Evolutionary conservation across 2,329 filamentous ascomycete species (phyloP), one percentile per base, ranked within the genome.

Genomic region (Botrytis squamosa): DNA sequence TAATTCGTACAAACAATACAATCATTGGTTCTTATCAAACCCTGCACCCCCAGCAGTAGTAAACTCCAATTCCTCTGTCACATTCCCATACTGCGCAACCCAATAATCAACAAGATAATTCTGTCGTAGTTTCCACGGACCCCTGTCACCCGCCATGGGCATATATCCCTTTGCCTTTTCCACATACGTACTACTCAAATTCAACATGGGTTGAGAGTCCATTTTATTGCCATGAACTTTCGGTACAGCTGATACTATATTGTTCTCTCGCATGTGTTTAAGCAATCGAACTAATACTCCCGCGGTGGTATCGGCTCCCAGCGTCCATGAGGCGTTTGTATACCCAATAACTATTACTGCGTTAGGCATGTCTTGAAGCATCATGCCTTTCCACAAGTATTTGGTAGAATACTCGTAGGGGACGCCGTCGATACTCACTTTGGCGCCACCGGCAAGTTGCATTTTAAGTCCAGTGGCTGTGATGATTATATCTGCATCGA

Each of bases 301-400:
- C 1, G 79, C 77, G 18, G 79, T 79, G 3, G 75, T 70, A 70
- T 91, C 90, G 0, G 88, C 87, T 4, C 90, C 90, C 0, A 91
- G 86, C 0, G 91, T 93, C 91, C 91, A 93, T 0, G 87, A 87
- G 0, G 87, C 86, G 65, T 90, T 88, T 33, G 88, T 87, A 80
- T 93, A 93, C 14, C 91, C 91, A 62, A 91, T 84, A 52, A 91
- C 83, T 70, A 89, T 85, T 1, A 85, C 85, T 2, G 87, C 82
- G 78, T 93, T 93, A 9, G 91, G 91, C 1, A 92, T 80, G 66
- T 88, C 89, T 76, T 92, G 87, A 1, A 93, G 80, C 90, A 93
- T 91, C 72, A 85, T 83, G 8, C 87, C 87, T 78, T 88, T 88
- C 90, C 90, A 93, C 20, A 88, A 80, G 79, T 87, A 91, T 70